Percentiles rank a stretch among this genome's conserved stretches.
Evolutionary conservation across 1,284 basidiomycete genomes (phyloP).

Genomic region (Austroboletus niveus): DNA sequence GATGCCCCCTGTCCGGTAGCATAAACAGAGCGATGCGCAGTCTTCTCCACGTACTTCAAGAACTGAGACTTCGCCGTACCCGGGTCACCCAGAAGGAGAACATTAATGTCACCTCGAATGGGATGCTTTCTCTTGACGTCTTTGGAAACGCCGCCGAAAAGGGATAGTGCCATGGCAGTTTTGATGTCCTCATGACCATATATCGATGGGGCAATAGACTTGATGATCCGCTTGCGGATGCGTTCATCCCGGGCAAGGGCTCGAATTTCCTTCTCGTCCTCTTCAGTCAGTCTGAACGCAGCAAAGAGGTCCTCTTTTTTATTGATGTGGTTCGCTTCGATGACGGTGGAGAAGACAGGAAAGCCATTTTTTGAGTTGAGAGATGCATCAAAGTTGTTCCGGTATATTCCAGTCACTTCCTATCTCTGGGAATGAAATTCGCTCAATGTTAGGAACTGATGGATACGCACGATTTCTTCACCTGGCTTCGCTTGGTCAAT

Average conservation of each 20-base stretch:
- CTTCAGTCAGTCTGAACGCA: slow-evolving; percentile 93
- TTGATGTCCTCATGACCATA: slow-evolving; percentile 99
- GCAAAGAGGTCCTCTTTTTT: slow-evolving; percentile 97
- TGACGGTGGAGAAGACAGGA: slow-evolving; percentile 97
- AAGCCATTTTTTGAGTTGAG: slow-evolving; percentile 99
- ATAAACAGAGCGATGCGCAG: slow-evolving; percentile 96
- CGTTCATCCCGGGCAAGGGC: slow-evolving; percentile 86
- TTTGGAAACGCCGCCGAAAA: slow-evolving; percentile 93
- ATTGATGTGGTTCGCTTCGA: slow-evolving; percentile 97
- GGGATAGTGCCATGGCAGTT: slow-evolving; percentile 91
- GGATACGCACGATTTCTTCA: slow-evolving; percentile 84
- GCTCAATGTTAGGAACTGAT: neutral
- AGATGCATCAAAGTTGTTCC: slow-evolving; percentile 98
- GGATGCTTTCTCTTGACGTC: slow-evolving; percentile 96
- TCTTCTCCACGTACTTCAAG: slow-evolving; percentile 99
- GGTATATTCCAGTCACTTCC: slow-evolving; percentile 97
- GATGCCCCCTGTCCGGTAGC: slow-evolving; percentile 98
- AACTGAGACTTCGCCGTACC: slow-evolving; percentile 99
- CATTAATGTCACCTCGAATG: slow-evolving; percentile 97
- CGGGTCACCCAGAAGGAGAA: slow-evolving; percentile 94
- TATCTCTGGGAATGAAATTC: slow-evolving; percentile 33
- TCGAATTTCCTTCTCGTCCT: slow-evolving; percentile 93
- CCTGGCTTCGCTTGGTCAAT: slow-evolving; percentile 98
- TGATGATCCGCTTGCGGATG: slow-evolving; percentile 95
- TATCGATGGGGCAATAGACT: slow-evolving; percentile 97